phyloP scores from a whole-genome alignment of 2,329 filamentous ascomycete genomes.

The Graphilbum fragrans region DNA sequence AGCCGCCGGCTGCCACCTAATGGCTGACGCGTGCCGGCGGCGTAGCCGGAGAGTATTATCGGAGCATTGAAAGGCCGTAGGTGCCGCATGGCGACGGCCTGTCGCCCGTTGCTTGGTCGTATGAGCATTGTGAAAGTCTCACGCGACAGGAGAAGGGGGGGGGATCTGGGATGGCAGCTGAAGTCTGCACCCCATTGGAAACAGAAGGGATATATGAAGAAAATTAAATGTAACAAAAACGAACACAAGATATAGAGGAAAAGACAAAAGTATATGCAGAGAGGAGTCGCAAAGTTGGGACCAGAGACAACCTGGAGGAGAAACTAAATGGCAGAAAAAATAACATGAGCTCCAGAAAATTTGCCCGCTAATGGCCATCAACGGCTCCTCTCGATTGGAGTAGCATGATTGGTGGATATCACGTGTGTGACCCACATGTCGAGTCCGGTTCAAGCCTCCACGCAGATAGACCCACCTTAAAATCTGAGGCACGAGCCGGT shows the following conservation, averaged over 20 bases:
- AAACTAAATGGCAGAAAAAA: too few species aligned
- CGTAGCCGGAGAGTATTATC: constrained; percentile 6
- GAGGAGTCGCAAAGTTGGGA: too few species aligned
- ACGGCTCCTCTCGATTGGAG: too few species aligned
- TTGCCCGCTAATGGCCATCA: too few species aligned
- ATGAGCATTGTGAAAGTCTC: constrained; percentile 17
- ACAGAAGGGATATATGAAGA: too few species aligned
- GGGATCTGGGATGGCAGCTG: background rate
- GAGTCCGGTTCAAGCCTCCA: too few species aligned
- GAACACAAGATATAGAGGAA: background rate
- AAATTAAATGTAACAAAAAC: background rate
- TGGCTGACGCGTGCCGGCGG: background rate
- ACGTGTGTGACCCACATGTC: too few species aligned
- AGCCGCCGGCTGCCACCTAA: constrained; percentile 10
- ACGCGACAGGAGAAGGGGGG: constrained; percentile 5
- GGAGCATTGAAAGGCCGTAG: constrained; percentile 9
- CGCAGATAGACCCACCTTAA: too few species aligned
- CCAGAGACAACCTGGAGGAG: too few species aligned
- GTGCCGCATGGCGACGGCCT: constrained; percentile 14
- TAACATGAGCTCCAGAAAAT: too few species aligned
- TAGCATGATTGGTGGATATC: too few species aligned
- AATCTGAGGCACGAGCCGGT: too few species aligned
- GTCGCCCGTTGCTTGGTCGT: constrained; percentile 16
- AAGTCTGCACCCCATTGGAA: background rate
- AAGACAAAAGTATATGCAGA: background rate